These are phyloP conservation scores for Dictyostelium citrinum DNA, from an alignment of 78 protist species.

Conservation along the genomic window DNA sequence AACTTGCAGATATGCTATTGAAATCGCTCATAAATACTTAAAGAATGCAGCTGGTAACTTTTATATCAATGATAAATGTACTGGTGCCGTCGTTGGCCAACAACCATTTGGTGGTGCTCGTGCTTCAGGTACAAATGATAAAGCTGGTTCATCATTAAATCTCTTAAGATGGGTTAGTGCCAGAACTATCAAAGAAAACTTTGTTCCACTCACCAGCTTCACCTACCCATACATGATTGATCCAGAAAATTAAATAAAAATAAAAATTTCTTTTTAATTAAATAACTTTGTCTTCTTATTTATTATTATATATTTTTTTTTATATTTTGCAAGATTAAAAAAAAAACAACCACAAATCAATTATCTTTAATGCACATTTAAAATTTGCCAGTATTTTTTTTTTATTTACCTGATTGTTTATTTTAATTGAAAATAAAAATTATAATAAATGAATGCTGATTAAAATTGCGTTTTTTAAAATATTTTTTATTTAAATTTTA, in stretches of 20 bases:
- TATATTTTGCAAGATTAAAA: too few relatives aligned
- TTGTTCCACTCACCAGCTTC: constrained; percentile 76
- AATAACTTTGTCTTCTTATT: too few relatives aligned
- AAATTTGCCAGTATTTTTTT: too few relatives aligned
- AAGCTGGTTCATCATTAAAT: constrained; percentile 90
- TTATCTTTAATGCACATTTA: too few relatives aligned
- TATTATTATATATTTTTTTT: too few relatives aligned
- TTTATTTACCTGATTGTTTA: too few relatives aligned
- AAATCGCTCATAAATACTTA: constrained; percentile 49
- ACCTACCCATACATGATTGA: constrained; percentile 83
- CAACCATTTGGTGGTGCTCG: constrained; percentile 92
- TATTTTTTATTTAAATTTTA: too few relatives aligned
- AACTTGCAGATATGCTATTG: constrained; percentile 63
- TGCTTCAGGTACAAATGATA: constrained; percentile 95
- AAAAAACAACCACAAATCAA: too few relatives aligned
- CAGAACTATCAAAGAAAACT: constrained; percentile 93
- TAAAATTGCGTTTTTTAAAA: too few relatives aligned
- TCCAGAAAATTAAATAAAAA: constrained; percentile 38
- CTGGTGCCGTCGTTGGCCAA: constrained; percentile 97
- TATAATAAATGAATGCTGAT: too few relatives aligned
- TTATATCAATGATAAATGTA: constrained; percentile 96
- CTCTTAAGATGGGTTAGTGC: constrained; percentile 86
- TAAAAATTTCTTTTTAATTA: too few relatives aligned
- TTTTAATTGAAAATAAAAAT: too few relatives aligned
- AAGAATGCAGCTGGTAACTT: constrained; percentile 93